These are phyloP conservation scores for Gracilaria gracilis DNA, from an alignment of 23 red algal species.

Conservation along the genomic window DNA sequence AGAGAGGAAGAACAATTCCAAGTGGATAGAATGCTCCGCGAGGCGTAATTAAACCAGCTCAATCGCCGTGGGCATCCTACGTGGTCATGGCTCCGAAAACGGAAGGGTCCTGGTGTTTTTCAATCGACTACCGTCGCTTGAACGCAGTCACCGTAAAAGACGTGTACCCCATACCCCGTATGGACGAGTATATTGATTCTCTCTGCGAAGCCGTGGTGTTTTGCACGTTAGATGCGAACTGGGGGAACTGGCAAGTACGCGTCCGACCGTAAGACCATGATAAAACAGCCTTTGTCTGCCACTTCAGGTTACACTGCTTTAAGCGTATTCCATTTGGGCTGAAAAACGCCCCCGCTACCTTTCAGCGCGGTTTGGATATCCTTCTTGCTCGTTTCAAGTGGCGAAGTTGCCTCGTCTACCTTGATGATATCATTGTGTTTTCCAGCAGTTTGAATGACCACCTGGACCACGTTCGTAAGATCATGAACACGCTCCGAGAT, in stretches of 20 bases:
- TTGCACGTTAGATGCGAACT: neutral
- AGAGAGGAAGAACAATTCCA: constrained; percentile 1
- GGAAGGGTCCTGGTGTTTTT: neutral
- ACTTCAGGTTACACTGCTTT: neutral
- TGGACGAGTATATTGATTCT: constrained; percentile 23
- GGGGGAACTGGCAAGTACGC: constrained; percentile 12
- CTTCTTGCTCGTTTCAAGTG: neutral
- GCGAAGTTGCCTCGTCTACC: constrained; percentile 46
- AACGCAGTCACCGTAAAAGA: too few species aligned
- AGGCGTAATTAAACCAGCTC: constrained; percentile 1
- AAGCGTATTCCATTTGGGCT: neutral
- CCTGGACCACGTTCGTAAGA: neutral
- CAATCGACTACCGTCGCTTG: neutral
- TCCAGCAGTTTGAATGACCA: constrained; percentile 32
- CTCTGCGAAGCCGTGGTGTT: neutral
- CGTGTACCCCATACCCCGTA: neutral
- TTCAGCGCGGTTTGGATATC: constrained; percentile 32
- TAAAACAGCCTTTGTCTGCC: neutral
- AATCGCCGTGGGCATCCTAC: neutral
- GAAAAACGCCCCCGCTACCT: neutral
- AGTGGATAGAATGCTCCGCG: neutral
- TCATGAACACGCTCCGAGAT: neutral
- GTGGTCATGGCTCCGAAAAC: neutral
- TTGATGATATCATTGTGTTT: constrained; percentile 49
- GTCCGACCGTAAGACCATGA: neutral